Percentiles rank a stretch among this genome's conserved stretches.
These are phyloP conservation scores for Mycosarcoma mackinlayi DNA, from an alignment of 1,284 basidiomycete genomes.

Conservation along the genomic window DNA sequence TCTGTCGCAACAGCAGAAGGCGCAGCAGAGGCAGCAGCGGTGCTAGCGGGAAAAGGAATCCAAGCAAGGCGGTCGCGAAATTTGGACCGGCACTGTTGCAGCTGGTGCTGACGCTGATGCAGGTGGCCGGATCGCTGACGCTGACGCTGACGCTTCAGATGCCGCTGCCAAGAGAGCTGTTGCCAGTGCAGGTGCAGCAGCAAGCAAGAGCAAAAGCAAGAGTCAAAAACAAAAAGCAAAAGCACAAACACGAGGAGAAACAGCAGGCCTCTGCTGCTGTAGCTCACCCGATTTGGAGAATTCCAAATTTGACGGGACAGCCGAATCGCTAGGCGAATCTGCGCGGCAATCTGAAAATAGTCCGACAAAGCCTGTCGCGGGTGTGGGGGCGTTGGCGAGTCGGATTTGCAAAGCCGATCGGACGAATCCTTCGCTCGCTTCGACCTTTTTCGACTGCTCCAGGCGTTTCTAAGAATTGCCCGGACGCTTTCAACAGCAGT, in stretches of 20 bases:
- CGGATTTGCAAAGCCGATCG: constrained; percentile 34
- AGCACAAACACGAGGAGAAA: too few relatives aligned
- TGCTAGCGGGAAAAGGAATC: too few relatives aligned
- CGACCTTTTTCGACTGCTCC: neutral
- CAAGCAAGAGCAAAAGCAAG: neutral
- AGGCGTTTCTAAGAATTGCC: neutral
- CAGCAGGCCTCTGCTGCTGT: constrained; percentile 1
- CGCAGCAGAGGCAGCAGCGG: neutral
- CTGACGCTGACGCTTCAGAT: constrained; percentile 20
- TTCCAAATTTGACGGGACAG: constrained; percentile 9
- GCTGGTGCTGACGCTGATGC: neutral
- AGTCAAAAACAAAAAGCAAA: neutral
- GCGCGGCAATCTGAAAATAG: constrained; percentile 16
- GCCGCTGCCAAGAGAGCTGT: constrained; percentile 1
- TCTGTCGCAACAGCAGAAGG: constrained; percentile 6
- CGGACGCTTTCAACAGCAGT: neutral
- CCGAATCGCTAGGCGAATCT: constrained; percentile 1
- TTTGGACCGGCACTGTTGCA: neutral
- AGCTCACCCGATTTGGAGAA: constrained; percentile 1
- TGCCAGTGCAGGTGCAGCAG: neutral
- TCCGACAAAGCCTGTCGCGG: too few relatives aligned
- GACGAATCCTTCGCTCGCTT: constrained; percentile 11
- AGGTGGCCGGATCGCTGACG: constrained; percentile 8
- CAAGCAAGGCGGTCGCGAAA: constrained; percentile 6
- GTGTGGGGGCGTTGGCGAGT: too few relatives aligned